Percentiles rank a stretch among this genome's conserved stretches.
These are phyloP conservation scores for Candida maltosa DNA, from an alignment of 805 yeast species.

Conservation along the genomic window DNA sequence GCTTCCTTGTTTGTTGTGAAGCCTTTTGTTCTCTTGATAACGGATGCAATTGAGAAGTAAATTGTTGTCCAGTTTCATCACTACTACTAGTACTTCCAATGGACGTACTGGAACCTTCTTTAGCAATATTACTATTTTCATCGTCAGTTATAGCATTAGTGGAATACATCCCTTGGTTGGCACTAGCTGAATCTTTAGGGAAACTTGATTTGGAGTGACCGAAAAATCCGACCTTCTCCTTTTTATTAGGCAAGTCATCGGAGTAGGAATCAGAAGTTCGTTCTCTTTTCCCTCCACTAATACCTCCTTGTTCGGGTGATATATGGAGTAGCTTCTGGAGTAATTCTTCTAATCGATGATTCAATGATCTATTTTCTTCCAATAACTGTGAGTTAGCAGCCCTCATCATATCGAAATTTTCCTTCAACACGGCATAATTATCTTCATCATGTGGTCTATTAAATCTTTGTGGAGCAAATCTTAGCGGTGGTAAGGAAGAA, in stretches of 20 bases:
- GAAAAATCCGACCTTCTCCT: conserved; percentile 7
- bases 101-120: conserved; percentile 5
- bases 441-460: no score
- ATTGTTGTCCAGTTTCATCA: conserved; percentile 6
- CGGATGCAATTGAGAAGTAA: conserved; percentile 3
- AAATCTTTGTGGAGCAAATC: no score
- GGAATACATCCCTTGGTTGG: conserved; percentile 7
- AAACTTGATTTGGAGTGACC: conserved; percentile 6
- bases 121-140: conserved; percentile 3
- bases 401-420: conserved; percentile 7
- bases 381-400: conserved; percentile 6
- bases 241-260: conserved; percentile 6
- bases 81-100: conserved; percentile 4
- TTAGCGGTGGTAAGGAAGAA: no score
- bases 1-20: background rate
- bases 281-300: conserved; percentile 1
- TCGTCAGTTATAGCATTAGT: background rate
- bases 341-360: conserved; percentile 4
- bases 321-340: conserved; percentile 4
- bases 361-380: conserved; percentile 6
- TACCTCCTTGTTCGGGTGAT: background rate
- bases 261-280: conserved; percentile 5
- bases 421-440: conserved; percentile 3
- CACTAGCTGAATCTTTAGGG: conserved; percentile 7
- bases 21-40: conserved; percentile 4